These are phyloP conservation scores for Populus nigra DNA, from an alignment of 345 rosid species.

Conservation along the genomic window DNA sequence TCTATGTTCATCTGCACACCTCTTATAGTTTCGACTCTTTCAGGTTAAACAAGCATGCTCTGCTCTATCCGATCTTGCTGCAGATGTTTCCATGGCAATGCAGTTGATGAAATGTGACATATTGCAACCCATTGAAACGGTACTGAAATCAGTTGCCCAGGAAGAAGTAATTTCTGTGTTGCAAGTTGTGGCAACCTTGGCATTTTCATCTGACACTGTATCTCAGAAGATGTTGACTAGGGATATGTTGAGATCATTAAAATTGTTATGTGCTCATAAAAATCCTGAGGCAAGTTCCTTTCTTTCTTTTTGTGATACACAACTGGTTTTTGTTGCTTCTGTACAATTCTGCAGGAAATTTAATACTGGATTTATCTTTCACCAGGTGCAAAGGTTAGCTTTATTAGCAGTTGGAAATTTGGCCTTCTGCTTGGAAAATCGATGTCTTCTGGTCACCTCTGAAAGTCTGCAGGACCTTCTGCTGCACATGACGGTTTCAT, in stretches of 20 bases:
- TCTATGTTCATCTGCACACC: constrained; percentile 18
- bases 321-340: constrained; percentile 11
- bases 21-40: constrained; percentile 26
- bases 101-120: constrained; percentile 96
- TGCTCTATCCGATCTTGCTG: constrained; percentile 89
- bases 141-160: constrained; percentile 61
- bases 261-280: constrained; percentile 74
- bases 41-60: constrained; percentile 98
- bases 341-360: constrained; percentile 9
- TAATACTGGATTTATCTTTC: constrained; percentile 24
- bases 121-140: constrained; percentile 93
- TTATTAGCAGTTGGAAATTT: constrained; percentile 90
- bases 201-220: constrained; percentile 78
- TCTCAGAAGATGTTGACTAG: constrained; percentile 89
- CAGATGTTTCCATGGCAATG: constrained; percentile 85
- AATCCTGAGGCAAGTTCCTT: constrained; percentile 67
- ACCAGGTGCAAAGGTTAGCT: constrained; percentile 86
- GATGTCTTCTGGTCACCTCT: constrained; percentile 78
- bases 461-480: constrained; percentile 94
- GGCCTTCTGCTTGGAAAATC: constrained; percentile 92
- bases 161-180: constrained; percentile 87
- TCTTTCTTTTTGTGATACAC: constrained; percentile 1
- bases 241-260: constrained; percentile 76
- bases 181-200: constrained; percentile 83
- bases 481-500: constrained; percentile 71